Base-by-base conservation (phyloP, 139 green algal genomes). In the Chlamydomonas schloesseri region DNA sequence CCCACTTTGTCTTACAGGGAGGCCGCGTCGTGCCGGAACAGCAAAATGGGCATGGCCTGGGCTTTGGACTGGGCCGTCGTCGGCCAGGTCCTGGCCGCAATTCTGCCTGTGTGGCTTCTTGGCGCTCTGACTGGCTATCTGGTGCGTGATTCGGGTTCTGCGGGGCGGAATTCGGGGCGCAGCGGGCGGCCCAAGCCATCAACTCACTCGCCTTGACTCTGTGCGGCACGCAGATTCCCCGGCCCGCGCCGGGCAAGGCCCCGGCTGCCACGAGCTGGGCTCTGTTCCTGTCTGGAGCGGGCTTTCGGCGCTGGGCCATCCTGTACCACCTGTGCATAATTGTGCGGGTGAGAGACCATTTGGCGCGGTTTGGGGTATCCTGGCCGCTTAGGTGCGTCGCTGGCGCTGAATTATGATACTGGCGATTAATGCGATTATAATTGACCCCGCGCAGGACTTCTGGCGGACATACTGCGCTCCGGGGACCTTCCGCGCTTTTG, bases 401-500 rank as follows among this genome's bases (percentile, higher is more conserved):
- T 13, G 17, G 67, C 21, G 6, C 24, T 47, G 8, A 46, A 14
- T 29, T n/a, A 50, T 58, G 23, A 8, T 3, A 26, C 34, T 42
- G 71, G 92, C 96, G 95, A 50, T 50, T 5, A 50, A 50, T 8
- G 42, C 42, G 42, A 50, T 8, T 8, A 50, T 50, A 50, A 50
- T 50, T 50, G 42, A 8, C 42, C n/a, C 5, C 42, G 42, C 42
- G 42, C 42, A 50, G 91, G 93, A 97, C 69, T 64, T 97, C 0
- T 97, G 95, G 96, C 90, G 88, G 55, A 78, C 90, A 37, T 95
- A 91, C 55, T 94, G 88, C 18, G 68, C 85, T 14, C 91, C 90
- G 10, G 95, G 95, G n/a, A 97, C 95, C 13, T 94, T 95, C 65
- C 88, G 92, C 20, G 84, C 73, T 1, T 88, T 97, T 9, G 64